Conservation (phyloP, 2,329 filamentous ascomycete species). For the Pyrenophora tritici-repentis region DNA sequence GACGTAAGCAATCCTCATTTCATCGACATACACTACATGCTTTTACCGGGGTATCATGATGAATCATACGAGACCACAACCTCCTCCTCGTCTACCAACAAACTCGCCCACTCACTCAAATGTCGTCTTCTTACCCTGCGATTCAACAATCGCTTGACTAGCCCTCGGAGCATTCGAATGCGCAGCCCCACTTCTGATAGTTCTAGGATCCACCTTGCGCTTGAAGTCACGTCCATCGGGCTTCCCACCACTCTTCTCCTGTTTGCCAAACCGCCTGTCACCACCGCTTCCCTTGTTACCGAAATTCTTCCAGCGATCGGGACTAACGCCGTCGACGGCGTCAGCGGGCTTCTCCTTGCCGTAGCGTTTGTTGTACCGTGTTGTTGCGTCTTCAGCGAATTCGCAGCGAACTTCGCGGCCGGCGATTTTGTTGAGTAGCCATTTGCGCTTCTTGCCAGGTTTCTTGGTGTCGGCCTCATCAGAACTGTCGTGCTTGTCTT, state of each 20-base stretch:
- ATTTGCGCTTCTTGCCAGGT: slow-evolving; percentile 59
- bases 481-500: slow-evolving; percentile 62
- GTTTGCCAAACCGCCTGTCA: slow-evolving; percentile 31
- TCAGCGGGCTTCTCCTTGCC: slow-evolving; percentile 66
- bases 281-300: slow-evolving; percentile 31
- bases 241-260: slow-evolving; percentile 33
- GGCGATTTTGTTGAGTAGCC: slow-evolving; percentile 84
- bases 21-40: too few relatives aligned
- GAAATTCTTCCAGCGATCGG: slow-evolving; percentile 36
- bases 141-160: slow-evolving; percentile 78
- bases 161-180: slow-evolving; percentile 62
- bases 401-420: slow-evolving; percentile 85
- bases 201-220: slow-evolving; percentile 52
- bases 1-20: too few relatives aligned
- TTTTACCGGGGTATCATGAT: not conserved
- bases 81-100: not conserved
- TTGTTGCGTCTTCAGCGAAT: slow-evolving; percentile 88
- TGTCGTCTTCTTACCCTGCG: slow-evolving; percentile 77
- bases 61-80: too few relatives aligned
- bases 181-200: slow-evolving; percentile 51
- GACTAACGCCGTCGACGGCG: slow-evolving; percentile 42
- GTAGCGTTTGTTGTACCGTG: slow-evolving; percentile 91
- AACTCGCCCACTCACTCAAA: slow-evolving; percentile 63
- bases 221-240: slow-evolving; percentile 35
- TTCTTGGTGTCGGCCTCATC: slow-evolving; percentile 52